Evolutionary conservation across 2,329 filamentous ascomycete species (phyloP), one percentile per base, ranked within the genome.

Genomic region (Curvularia hawaiiensis): DNA sequence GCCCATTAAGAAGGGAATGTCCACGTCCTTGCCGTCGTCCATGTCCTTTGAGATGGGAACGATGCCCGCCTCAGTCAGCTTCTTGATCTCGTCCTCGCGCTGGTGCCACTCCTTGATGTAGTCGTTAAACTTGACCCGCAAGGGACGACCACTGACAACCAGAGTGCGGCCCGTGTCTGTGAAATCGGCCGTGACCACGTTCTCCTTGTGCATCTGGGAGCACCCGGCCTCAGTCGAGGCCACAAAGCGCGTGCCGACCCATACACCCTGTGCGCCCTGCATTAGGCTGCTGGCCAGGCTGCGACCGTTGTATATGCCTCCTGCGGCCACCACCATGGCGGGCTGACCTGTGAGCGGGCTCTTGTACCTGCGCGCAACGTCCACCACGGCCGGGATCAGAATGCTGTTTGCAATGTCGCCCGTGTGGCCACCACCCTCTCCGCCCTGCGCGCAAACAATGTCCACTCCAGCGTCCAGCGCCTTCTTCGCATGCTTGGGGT

Each of bases 201-300:
- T 89, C 66, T 89, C 81, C 80, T 97, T 97, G 77, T 97, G 93
- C 79, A 88, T 80, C 66, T 89, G 83, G 74, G 88, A 90, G 70
- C 91, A 93, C 16, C 88, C 89, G 0, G 92, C 92, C 79, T 97
- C 94, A 33, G 81, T 83, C 9, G 86, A 87, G 1, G 94, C 93
- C 16, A 97, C 91, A 76, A 97, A 97, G 20, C 94, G 83, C 59
- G 94, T 97, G 28, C 94, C 94, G 1, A 98, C 93, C 94, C 94
- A 98, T 1, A 96, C 94, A 11, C 91, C 94, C 3, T 84, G 83
- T 1, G 93, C 94, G 16, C 94, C 94, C 71, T 95, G 90, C 87
- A 96, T 94, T 75, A 98, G 79, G 60, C 87, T 88, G 56, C 87
- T 87, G 0, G 94, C 94, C 54, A 98, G 80, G 51, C 89, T 88